These are phyloP conservation scores for Puccinia horiana DNA, from an alignment of 1,284 basidiomycete genomes.

Conservation along the genomic window DNA sequence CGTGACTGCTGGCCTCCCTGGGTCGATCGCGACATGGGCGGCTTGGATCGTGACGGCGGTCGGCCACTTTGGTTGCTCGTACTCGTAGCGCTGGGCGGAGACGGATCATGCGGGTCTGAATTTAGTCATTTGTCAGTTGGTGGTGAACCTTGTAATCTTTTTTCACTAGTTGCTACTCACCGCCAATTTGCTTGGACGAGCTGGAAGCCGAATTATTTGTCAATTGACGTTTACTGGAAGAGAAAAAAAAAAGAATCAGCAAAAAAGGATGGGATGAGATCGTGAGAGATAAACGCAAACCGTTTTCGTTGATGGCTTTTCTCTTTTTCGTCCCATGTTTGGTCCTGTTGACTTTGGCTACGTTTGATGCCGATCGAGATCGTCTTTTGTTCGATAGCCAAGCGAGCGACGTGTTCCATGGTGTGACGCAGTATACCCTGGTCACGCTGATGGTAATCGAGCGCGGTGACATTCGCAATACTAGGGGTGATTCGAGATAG, in stretches of 20 bases:
- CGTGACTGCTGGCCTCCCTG: background rate
- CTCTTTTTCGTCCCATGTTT: constrained; percentile 9
- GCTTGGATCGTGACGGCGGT: constrained; percentile 11
- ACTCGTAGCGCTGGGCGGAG: background rate
- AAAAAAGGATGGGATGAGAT: background rate
- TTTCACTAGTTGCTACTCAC: background rate
- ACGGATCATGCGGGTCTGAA: background rate
- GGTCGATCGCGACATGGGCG: constrained; percentile 15
- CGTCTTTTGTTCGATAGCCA: constrained; percentile 27
- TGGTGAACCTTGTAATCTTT: too few species aligned
- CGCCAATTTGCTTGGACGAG: background rate
- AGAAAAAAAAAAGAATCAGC: background rate
- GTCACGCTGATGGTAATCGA: constrained; percentile 38
- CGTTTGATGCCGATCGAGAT: constrained; percentile 19
- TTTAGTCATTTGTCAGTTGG: background rate
- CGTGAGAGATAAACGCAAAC: constrained; percentile 1
- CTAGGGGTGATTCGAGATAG: constrained; percentile 34
- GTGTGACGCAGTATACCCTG: constrained; percentile 17
- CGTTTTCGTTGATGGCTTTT: constrained; percentile 19
- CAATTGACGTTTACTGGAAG: constrained; percentile 15
- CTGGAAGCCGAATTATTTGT: constrained; percentile 10
- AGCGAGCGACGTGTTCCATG: constrained; percentile 37
- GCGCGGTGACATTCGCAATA: constrained; percentile 32
- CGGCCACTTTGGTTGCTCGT: background rate
- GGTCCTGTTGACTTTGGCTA: constrained; percentile 20